A percentile compares a stretch with the other conserved stretches of the same genome.
Evolutionary conservation across 2,329 filamentous ascomycete species (phyloP).

Genomic region (Colletotrichum zoysiae): DNA sequence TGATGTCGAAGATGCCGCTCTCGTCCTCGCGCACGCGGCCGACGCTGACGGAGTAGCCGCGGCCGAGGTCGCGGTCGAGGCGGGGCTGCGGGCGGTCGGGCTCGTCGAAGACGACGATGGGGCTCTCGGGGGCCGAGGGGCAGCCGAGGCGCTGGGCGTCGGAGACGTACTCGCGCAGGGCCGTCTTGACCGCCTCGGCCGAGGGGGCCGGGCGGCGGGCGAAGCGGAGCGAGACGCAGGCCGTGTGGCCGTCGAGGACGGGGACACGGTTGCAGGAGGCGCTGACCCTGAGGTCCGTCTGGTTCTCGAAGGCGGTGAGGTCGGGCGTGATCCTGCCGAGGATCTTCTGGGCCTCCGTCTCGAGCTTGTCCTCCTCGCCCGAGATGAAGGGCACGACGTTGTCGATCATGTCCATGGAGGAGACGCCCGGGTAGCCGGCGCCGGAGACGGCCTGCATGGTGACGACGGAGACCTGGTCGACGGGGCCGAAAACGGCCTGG

Average conservation of each 20-base stretch:
- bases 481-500: constrained; percentile 85
- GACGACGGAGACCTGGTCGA: constrained; percentile 82
- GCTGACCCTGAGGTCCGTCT: constrained; percentile 79
- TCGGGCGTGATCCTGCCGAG: constrained; percentile 80
- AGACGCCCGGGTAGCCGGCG: constrained; percentile 90
- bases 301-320: constrained; percentile 81
- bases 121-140: constrained; percentile 83
- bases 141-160: constrained; percentile 88
- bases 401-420: constrained; percentile 95
- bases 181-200: constrained; percentile 81
- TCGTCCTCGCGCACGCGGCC: constrained; percentile 88
- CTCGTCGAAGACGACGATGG: constrained; percentile 92
- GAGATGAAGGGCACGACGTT: constrained; percentile 95
- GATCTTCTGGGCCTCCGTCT: constrained; percentile 96
- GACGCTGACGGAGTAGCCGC: constrained; percentile 91
- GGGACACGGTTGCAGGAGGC: constrained; percentile 93
- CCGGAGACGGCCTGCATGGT: constrained; percentile 96
- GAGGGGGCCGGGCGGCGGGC: constrained; percentile 79
- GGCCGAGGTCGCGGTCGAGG: constrained; percentile 85
- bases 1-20: constrained; percentile 91
- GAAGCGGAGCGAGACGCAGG: constrained; percentile 91
- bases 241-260: constrained; percentile 95
- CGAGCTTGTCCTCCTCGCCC: constrained; percentile 96
- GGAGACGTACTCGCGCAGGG: constrained; percentile 82
- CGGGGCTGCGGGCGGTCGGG: constrained; percentile 91